Evolutionary conservation across 441 rosid genomes (phyloP), one percentile per base, ranked within the genome.

Genomic region (Mallotus repandus): DNA sequence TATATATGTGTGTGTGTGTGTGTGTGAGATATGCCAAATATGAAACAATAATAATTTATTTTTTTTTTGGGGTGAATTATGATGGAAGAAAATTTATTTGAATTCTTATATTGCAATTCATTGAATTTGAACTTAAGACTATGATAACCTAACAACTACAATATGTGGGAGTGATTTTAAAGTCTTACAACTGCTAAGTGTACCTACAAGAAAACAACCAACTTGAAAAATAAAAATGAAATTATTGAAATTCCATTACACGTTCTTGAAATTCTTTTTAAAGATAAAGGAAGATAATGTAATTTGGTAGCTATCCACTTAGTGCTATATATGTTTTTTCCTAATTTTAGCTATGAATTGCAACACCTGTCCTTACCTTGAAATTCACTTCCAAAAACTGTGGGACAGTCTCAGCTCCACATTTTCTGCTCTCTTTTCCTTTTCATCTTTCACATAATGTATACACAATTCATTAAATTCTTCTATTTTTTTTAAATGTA

Each of bases 381-480:
- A n/a, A 63, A 63, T 18, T 63, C 66, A 63, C 66, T 63, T 63
- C 66, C 50, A 29, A 41, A 18, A 9, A 16, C 50, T 18, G 18
- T 63, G 66, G 50, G 66, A n/a, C 5, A 9, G 50, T 38, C 25
- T 38, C 25, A 19, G 41, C 46, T 32, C 13, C 2, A 7, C 49
- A 38, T 18, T 63, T 35, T 18, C 18, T 0, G 13, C 48, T 9
- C 0, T 15, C 2, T 63, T 16, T 38, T 18, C 22, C 48, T 62
- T 12, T 38, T 13, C 29, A 11, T 58, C 29, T 22, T 58, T 11
- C 62, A 22, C 62, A 6, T 22, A 29, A 29, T 29, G 32, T 29
- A 29, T 29, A 29, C 32, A 29, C 3, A 29, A 29, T 29, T 29
- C 32, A 29, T 29, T 29, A 29, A 29, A 29, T 29, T 29, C 3